These are phyloP conservation scores for Tricholoma sp. DNA, from an alignment of 768 basidiomycete species.

Conservation along the genomic window DNA sequence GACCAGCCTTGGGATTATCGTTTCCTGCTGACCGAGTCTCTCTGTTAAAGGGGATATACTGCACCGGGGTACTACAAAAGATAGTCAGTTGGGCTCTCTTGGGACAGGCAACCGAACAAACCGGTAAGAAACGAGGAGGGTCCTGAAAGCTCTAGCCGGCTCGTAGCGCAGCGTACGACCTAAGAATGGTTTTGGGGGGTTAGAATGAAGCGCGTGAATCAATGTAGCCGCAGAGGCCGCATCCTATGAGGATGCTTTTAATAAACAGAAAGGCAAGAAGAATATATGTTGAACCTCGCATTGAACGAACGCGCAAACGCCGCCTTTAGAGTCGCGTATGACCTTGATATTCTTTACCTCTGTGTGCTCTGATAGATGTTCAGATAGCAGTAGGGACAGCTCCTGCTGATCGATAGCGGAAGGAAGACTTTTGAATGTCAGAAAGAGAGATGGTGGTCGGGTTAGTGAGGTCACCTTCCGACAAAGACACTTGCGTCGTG, in stretches of 20 bases:
- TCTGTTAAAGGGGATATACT: slow-evolving; percentile 23
- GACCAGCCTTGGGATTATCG: slow-evolving; percentile 15
- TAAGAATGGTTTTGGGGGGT: slow-evolving; percentile 56
- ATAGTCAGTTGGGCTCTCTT: slow-evolving; percentile 1
- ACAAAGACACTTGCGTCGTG: slow-evolving; percentile 83
- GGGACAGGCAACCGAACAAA: slow-evolving; percentile 19
- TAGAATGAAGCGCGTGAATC: slow-evolving; percentile 54
- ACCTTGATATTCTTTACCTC: slow-evolving; percentile 67
- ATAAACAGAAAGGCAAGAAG: slow-evolving; percentile 3
- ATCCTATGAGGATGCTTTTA: slow-evolving; percentile 35
- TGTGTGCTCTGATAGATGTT: slow-evolving; percentile 62
- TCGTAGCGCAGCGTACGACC: slow-evolving; percentile 76
- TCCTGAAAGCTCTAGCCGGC: slow-evolving; percentile 69
- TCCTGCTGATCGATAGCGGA: slow-evolving; percentile 61
- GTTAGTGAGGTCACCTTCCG: slow-evolving; percentile 52
- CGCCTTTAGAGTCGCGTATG: slow-evolving; percentile 70
- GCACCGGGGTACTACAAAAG: slow-evolving; percentile 31
- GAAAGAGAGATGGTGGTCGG: slow-evolving; percentile 1
- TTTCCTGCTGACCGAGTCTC: slow-evolving; percentile 8
- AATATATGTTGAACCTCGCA: slow-evolving; percentile 53
- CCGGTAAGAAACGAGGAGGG: slow-evolving; percentile 75
- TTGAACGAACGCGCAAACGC: slow-evolving; percentile 82
- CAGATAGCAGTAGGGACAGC: slow-evolving; percentile 52
- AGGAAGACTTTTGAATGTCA: slow-evolving; percentile 48
- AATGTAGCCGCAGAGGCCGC: slow-evolving; percentile 51